A percentile compares a stretch with the other conserved stretches of the same genome.
Conservation (phyloP, 306 rosid species). For the Trifolium dubium region DNA sequence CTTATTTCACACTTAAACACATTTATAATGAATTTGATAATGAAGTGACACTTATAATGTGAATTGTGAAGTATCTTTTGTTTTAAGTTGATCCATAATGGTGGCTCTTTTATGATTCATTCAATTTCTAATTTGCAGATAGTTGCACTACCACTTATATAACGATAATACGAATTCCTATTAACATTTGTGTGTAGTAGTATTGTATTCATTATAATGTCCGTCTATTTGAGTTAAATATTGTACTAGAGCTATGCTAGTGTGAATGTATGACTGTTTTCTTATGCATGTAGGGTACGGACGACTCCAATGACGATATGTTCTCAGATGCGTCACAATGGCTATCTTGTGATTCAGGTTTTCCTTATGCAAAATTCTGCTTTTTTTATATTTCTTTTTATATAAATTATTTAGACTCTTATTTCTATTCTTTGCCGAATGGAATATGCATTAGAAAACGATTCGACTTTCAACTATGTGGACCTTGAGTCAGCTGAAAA, state of each 20-base stretch:
- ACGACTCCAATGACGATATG: conserved; percentile 48
- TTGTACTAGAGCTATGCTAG: neutral
- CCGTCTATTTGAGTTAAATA: conserved; percentile 22
- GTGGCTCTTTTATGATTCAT: conserved; percentile 14
- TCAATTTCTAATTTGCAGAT: conserved; percentile 1
- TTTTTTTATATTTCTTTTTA: neutral
- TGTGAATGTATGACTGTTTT: conserved; percentile 25
- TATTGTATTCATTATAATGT: conserved; percentile 1
- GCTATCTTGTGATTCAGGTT: conserved; percentile 65
- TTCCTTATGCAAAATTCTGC: conserved; percentile 40
- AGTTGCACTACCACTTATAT: neutral
- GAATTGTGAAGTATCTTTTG: neutral
- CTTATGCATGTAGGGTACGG: conserved; percentile 60
- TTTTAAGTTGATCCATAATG: conserved; percentile 15
- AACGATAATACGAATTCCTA: neutral
- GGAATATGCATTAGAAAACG: conserved; percentile 53
- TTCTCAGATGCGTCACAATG: conserved; percentile 55
- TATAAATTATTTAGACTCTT: conserved; percentile 18
- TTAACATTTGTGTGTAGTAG: neutral
- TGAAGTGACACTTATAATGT: neutral
- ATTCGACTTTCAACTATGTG: conserved; percentile 59
- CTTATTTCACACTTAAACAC: neutral
- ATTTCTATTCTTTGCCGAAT: conserved; percentile 28
- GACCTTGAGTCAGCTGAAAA: conserved; percentile 65
- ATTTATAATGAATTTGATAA: neutral